These are phyloP conservation scores for Penicillium steckii DNA, from an alignment of 495 filamentous ascomycete species.

Conservation along the genomic window DNA sequence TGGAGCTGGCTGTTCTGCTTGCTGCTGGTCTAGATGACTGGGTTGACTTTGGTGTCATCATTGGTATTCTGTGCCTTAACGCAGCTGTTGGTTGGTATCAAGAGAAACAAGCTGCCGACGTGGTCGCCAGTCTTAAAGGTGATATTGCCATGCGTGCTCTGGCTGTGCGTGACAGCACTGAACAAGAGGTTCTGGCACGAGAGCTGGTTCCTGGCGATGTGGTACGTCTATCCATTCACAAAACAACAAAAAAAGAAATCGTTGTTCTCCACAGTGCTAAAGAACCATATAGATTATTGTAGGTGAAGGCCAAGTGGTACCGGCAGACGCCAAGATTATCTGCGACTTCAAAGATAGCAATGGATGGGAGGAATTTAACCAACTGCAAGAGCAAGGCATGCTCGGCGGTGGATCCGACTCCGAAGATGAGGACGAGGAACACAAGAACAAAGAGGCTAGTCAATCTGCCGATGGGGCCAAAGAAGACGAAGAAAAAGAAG, in stretches of 20 bases:
- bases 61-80: conserved; percentile 74
- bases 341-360: conserved; percentile 66
- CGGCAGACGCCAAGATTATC: conserved; percentile 69
- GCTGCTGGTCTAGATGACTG: conserved; percentile 74
- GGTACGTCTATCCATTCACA: conserved; percentile 44
- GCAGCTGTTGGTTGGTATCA: conserved; percentile 79
- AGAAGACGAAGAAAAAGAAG: conserved; percentile 13
- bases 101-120: conserved; percentile 80
- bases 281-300: conserved; percentile 49
- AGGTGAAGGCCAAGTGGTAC: conserved; percentile 71
- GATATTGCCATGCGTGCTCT: conserved; percentile 75
- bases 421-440: conserved; percentile 41
- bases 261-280: neutral
- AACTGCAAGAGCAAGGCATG: conserved; percentile 51
- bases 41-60: conserved; percentile 83
- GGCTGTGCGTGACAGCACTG: conserved; percentile 63
- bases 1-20: conserved; percentile 76
- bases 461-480: conserved; percentile 1
- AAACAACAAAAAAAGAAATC: neutral
- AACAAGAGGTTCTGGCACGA: conserved; percentile 67
- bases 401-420: conserved; percentile 55
- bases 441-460: conserved; percentile 10
- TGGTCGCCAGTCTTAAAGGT: conserved; percentile 75
- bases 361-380: conserved; percentile 63
- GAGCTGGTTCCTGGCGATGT: conserved; percentile 80